Evolutionary conservation across 139 green algal species (phyloP).

Genomic region (Trebouxia sp.): DNA sequence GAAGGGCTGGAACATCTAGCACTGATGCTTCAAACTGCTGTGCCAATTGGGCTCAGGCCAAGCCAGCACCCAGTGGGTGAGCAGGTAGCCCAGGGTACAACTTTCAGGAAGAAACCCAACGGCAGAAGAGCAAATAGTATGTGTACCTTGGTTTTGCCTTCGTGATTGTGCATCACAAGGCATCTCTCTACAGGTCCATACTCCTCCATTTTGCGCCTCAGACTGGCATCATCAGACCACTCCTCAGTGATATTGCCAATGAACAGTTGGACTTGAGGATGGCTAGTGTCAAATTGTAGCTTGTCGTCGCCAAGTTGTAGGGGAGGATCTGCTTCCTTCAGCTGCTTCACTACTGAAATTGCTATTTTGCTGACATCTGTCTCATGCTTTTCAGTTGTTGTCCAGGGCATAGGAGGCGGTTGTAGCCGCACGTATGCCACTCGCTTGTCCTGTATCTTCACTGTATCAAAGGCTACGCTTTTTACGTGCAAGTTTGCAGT

Average conservation of each 20-base stretch:
- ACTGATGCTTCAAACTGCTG: too few species aligned
- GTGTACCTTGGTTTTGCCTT: conserved; percentile 49
- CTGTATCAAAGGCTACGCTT: conserved; percentile 51
- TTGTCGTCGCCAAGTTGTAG: conserved; percentile 38
- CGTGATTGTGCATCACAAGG: conserved; percentile 54
- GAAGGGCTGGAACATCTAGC: too few species aligned
- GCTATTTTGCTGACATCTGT: conserved; percentile 37
- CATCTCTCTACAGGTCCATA: conserved; percentile 55
- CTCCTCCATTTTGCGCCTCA: conserved; percentile 40
- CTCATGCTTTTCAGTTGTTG: neutral
- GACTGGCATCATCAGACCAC: conserved; percentile 35
- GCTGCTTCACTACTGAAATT: conserved; percentile 33
- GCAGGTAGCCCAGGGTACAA: too few species aligned
- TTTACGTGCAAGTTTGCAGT: conserved; percentile 33
- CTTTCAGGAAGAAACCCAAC: too few species aligned
- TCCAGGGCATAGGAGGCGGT: conserved; percentile 37
- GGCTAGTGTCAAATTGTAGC: conserved; percentile 45
- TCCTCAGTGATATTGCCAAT: conserved; percentile 56
- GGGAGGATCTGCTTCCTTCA: conserved; percentile 34
- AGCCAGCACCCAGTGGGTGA: too few species aligned
- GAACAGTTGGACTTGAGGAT: conserved; percentile 46
- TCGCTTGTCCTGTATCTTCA: conserved; percentile 29
- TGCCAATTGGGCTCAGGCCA: too few species aligned
- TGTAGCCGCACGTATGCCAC: conserved; percentile 47
- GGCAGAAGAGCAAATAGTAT: neutral